Conservation (phyloP, 768 basidiomycete species). For the Piloderma croceum region DNA sequence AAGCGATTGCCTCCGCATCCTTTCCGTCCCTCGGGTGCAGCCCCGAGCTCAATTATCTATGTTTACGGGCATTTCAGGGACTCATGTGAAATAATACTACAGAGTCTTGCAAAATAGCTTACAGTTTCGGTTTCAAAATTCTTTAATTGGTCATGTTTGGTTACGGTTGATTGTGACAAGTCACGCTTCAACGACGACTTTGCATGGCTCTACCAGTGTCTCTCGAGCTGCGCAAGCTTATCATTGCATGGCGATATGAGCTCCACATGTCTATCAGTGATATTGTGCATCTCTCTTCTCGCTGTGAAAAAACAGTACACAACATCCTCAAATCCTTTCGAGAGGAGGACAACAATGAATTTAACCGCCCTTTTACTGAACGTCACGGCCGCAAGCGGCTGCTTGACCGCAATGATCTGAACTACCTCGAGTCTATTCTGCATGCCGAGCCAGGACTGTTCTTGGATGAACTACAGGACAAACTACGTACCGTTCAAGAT, state of each 20-base stretch:
- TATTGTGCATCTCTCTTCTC: conserved; percentile 13
- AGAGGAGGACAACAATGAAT: conserved; percentile 10
- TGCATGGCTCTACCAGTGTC: too few relatives aligned
- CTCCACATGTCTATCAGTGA: conserved; percentile 2
- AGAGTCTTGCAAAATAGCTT: too few relatives aligned
- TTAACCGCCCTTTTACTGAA: conserved; percentile 14
- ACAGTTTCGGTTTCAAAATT: too few relatives aligned
- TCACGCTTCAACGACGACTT: too few relatives aligned
- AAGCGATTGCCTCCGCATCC: too few relatives aligned
- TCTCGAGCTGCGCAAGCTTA: too few relatives aligned
- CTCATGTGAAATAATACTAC: too few relatives aligned
- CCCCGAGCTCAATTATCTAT: too few relatives aligned
- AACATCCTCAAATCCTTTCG: conserved; percentile 12
- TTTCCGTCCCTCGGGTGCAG: too few relatives aligned
- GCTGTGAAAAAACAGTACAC: conserved; percentile 11
- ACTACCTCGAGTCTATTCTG: conserved; percentile 17
- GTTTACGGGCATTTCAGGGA: too few relatives aligned
- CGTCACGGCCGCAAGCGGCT: conserved; percentile 11
- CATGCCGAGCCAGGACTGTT: conserved; percentile 22
- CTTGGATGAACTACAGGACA: conserved; percentile 28
- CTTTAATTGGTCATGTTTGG: too few relatives aligned
- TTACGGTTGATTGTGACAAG: too few relatives aligned
- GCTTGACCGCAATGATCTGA: conserved; percentile 16
- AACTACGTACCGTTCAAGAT: conserved; percentile 13
- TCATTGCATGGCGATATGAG: conserved; percentile 9